These are phyloP conservation scores for Jasminum sambac DNA, from an alignment of 257 asterid genomes.

Conservation along the genomic window DNA sequence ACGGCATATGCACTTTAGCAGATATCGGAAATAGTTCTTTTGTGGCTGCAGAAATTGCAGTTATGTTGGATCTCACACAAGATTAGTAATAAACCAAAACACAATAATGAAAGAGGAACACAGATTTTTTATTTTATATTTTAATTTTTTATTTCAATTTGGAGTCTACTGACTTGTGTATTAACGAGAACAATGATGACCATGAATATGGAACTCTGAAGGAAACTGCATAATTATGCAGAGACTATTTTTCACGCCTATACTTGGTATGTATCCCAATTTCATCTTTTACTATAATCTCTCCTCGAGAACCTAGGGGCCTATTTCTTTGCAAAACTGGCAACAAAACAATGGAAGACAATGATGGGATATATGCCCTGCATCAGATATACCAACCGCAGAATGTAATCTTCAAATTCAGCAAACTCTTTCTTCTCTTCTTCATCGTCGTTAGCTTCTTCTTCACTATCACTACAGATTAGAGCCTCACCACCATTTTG, in stretches of 20 bases:
- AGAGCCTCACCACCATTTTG: constrained; percentile 93
- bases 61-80: background rate
- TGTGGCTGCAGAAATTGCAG: background rate
- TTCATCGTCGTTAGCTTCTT: constrained; percentile 73
- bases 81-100: background rate
- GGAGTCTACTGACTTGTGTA: background rate
- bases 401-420: constrained; percentile 80
- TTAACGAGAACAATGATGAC: background rate
- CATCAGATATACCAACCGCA: constrained; percentile 64
- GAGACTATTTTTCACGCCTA: background rate
- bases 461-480: constrained; percentile 95
- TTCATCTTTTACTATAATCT: no score
- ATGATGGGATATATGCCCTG: constrained; percentile 4
- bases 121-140: background rate
- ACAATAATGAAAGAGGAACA: background rate
- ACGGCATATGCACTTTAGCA: background rate
- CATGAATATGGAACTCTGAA: background rate
- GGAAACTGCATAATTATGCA: background rate
- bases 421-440: constrained; percentile 86
- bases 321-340: no score
- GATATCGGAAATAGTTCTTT: background rate
- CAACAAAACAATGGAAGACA: background rate
- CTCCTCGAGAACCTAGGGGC: no score
- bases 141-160: background rate
- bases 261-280: no score